phyloP scores from a whole-genome alignment of 352 stramenopile genomes.

The Pythium phragmiticola region DNA sequence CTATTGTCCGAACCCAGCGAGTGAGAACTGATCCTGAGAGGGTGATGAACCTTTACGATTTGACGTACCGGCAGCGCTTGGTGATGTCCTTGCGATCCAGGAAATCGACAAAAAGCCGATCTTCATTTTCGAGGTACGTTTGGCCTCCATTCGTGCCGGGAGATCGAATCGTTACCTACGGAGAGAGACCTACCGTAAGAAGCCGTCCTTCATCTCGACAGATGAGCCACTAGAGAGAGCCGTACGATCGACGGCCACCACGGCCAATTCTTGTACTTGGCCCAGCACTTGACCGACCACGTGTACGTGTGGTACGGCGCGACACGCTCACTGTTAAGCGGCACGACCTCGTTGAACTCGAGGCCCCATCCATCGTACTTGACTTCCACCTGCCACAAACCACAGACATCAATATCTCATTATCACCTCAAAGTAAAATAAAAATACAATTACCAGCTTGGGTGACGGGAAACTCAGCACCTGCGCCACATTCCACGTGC shows the following conservation, averaged over 20 bases:
- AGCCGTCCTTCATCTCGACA: background rate
- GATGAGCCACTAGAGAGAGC: background rate
- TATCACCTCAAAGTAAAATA: background rate
- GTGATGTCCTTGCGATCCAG: slow-evolving; percentile 31
- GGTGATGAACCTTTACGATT: no score
- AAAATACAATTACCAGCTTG: background rate
- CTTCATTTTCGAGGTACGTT: slow-evolving; percentile 16
- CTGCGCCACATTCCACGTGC: slow-evolving; percentile 67
- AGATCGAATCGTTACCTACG: slow-evolving; percentile 57
- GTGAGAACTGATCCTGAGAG: background rate
- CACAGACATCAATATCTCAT: background rate
- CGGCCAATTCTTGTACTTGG: slow-evolving; percentile 80
- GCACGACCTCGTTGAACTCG: slow-evolving; percentile 61
- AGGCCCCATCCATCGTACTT: slow-evolving; percentile 65
- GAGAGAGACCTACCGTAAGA: background rate
- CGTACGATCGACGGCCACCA: slow-evolving; percentile 70
- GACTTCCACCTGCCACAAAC: slow-evolving; percentile 45
- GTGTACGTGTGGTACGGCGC: slow-evolving; percentile 79
- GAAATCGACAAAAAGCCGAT: slow-evolving; percentile 39
- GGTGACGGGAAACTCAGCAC: background rate
- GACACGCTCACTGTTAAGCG: slow-evolving; percentile 52
- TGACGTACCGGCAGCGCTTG: slow-evolving; percentile 23
- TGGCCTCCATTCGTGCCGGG: slow-evolving; percentile 7
- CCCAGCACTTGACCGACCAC: slow-evolving; percentile 78
- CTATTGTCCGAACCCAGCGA: slow-evolving; percentile 15